Percentiles rank a stretch among this genome's conserved stretches.
Evolutionary conservation across 2,329 filamentous ascomycete genomes (phyloP).

Genomic region (Trichoderma endophyticum): DNA sequence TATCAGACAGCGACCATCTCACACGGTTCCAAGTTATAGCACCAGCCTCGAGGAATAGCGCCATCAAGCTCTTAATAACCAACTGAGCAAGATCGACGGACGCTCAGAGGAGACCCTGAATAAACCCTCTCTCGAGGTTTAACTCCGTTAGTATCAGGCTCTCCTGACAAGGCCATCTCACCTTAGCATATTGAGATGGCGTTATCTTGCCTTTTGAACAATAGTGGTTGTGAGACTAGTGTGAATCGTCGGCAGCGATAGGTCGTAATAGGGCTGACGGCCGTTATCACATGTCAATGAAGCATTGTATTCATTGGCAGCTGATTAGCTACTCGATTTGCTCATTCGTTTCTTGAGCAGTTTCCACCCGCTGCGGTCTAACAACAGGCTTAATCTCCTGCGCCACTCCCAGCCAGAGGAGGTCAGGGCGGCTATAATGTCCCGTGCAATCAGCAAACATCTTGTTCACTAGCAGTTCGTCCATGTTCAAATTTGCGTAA

Average conservation of each 20-base stretch:
- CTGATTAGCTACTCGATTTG: not conserved
- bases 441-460: slow-evolving; percentile 14
- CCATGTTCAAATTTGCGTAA: not conserved
- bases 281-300: not conserved
- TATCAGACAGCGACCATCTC: no score
- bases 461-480: not conserved
- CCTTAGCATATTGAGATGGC: not conserved
- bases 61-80: not conserved
- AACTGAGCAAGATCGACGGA: not conserved
- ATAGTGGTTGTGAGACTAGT: not conserved
- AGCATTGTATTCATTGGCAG: not conserved
- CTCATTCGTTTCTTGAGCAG: not conserved
- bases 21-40: no score
- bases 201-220: not conserved
- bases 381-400: not conserved
- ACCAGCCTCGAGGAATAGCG: not conserved
- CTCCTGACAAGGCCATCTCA: not conserved
- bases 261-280: not conserved
- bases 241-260: not conserved
- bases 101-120: not conserved
- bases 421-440: not conserved
- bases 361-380: not conserved
- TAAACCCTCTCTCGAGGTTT: no score
- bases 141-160: not conserved
- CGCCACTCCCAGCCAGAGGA: not conserved